phyloP scores from a whole-genome alignment of 345 rosid genomes.

The Brassica napus region DNA sequence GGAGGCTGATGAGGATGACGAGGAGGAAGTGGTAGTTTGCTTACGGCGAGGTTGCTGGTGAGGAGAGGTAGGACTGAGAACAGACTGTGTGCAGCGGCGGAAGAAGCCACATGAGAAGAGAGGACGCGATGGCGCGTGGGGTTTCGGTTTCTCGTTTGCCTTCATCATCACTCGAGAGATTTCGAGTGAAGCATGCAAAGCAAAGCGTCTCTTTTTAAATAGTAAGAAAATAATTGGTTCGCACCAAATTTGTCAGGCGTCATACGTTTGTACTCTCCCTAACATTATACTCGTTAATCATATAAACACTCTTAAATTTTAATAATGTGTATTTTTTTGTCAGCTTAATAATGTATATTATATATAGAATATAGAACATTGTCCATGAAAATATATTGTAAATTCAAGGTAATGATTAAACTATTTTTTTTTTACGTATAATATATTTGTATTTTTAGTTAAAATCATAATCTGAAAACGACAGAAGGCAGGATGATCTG shows the following conservation, averaged over 20 bases:
- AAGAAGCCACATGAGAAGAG: constrained; percentile 84
- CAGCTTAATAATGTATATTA: too few species aligned
- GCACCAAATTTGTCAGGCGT: constrained; percentile 38
- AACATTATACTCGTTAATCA: background rate
- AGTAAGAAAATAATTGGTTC: constrained; percentile 31
- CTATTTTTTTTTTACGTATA: too few species aligned
- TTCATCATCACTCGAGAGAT: constrained; percentile 39
- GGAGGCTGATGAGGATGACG: constrained; percentile 77
- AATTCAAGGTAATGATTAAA: too few species aligned
- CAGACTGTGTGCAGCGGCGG: constrained; percentile 69
- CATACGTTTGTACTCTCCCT: constrained; percentile 12
- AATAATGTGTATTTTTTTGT: too few species aligned
- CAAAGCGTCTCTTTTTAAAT: background rate
- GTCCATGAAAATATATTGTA: too few species aligned
- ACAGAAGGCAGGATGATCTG: too few species aligned
- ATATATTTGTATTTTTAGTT: too few species aligned
- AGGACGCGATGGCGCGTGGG: constrained; percentile 65
- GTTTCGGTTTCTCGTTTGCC: constrained; percentile 56
- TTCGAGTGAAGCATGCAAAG: constrained; percentile 1
- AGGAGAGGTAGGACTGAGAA: constrained; percentile 41
- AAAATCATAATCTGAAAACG: too few species aligned
- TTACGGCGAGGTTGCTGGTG: constrained; percentile 30
- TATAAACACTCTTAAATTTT: too few species aligned
- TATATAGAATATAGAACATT: too few species aligned
- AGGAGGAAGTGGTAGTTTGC: constrained; percentile 48